phyloP scores from a whole-genome alignment of 2,329 filamentous ascomycete species.

The Phialemoniopsis sp. region DNA sequence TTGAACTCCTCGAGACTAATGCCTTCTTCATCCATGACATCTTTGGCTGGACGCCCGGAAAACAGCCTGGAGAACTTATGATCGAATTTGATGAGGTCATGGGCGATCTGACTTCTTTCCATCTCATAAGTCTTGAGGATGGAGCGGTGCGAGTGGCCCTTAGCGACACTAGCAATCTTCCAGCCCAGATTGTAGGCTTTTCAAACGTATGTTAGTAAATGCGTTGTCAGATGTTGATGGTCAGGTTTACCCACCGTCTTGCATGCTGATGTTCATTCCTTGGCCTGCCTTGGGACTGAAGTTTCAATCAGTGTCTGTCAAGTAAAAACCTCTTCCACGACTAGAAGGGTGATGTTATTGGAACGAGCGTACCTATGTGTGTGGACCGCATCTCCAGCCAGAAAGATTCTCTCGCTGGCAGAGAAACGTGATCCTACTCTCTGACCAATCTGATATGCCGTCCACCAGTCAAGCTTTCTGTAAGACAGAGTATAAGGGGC shows the following conservation, averaged over 20 bases:
- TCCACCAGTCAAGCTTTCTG: slow-evolving; percentile 60
- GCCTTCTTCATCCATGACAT: slow-evolving; percentile 55
- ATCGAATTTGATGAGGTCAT: slow-evolving; percentile 63
- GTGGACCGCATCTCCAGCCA: slow-evolving; percentile 64
- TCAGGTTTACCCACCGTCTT: slow-evolving; percentile 38
- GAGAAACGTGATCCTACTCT: slow-evolving; percentile 56
- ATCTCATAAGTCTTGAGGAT: slow-evolving; percentile 45
- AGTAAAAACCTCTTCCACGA: too few species aligned
- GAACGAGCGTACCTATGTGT: slow-evolving; percentile 26
- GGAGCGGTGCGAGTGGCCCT: slow-evolving; percentile 32
- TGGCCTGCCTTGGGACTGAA: slow-evolving; percentile 59
- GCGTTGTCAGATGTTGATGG: not conserved
- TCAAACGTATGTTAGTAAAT: slow-evolving; percentile 6
- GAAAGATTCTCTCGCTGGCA: slow-evolving; percentile 56
- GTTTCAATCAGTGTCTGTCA: too few species aligned
- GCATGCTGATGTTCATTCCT: slow-evolving; percentile 71
- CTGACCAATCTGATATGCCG: slow-evolving; percentile 64
- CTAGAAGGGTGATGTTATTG: not conserved
- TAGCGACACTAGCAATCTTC: slow-evolving; percentile 46
- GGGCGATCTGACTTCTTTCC: slow-evolving; percentile 55
- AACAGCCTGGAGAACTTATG: slow-evolving; percentile 53
- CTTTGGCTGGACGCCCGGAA: slow-evolving; percentile 52
- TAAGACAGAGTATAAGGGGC: slow-evolving; percentile 46
- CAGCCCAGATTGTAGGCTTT: slow-evolving; percentile 48
- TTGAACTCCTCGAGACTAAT: slow-evolving; percentile 62